These are phyloP conservation scores for Thraustochytrium sp. DNA, from an alignment of 352 stramenopile genomes.

Conservation along the genomic window DNA sequence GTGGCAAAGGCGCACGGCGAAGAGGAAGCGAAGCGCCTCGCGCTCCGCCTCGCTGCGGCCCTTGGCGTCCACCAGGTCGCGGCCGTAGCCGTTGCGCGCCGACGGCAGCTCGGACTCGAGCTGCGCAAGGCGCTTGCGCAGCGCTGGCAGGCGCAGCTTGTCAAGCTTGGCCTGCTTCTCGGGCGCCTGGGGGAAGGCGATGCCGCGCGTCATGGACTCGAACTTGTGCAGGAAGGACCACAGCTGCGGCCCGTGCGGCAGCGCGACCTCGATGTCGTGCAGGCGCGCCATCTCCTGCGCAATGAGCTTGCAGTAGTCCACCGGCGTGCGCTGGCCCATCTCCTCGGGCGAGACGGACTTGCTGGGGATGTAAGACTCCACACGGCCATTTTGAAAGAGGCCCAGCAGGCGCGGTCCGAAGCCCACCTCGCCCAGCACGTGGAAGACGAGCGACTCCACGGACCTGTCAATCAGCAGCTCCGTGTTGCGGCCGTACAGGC, in stretches of 20 bases:
- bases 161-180: slow-evolving; percentile 58
- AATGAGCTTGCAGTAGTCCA: slow-evolving; percentile 76
- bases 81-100: slow-evolving; percentile 61
- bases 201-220: not conserved
- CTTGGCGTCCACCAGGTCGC: slow-evolving; percentile 57
- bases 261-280: slow-evolving; percentile 73
- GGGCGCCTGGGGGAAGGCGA: slow-evolving; percentile 26
- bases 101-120: slow-evolving; percentile 73
- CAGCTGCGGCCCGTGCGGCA: slow-evolving; percentile 60
- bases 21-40: slow-evolving; percentile 65
- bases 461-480: slow-evolving; percentile 82
- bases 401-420: slow-evolving; percentile 80
- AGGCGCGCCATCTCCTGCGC: slow-evolving; percentile 73
- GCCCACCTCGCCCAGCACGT: slow-evolving; percentile 66
- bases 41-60: slow-evolving; percentile 63
- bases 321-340: slow-evolving; percentile 64
- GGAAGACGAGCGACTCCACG: slow-evolving; percentile 76
- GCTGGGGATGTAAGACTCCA: slow-evolving; percentile 79
- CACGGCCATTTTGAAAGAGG: slow-evolving; percentile 78
- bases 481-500: slow-evolving; percentile 83
- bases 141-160: slow-evolving; percentile 47
- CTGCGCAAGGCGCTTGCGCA: slow-evolving; percentile 60
- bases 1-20: slow-evolving; percentile 81
- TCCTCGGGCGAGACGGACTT: slow-evolving; percentile 71
- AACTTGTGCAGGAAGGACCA: slow-evolving; percentile 55